Conservation (phyloP, 768 basidiomycete species). For the Ramaria rubella region DNA sequence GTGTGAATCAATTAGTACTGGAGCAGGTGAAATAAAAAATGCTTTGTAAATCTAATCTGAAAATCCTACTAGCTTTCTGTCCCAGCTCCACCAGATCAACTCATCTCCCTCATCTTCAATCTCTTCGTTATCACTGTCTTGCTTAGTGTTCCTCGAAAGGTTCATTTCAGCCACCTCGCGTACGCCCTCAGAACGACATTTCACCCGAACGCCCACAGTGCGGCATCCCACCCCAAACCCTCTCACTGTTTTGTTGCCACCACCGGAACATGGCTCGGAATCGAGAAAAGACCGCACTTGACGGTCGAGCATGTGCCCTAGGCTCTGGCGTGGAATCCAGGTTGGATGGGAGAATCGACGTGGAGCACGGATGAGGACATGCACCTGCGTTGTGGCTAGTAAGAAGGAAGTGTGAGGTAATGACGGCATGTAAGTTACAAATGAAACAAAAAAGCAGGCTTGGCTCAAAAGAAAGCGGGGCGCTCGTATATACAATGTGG, state of each 20-base stretch:
- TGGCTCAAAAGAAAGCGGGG: no score
- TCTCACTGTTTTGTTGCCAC: slow-evolving; percentile 27
- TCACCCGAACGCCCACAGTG: slow-evolving; percentile 34
- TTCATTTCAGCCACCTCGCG: not conserved
- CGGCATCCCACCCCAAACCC: slow-evolving; percentile 1
- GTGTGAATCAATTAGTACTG: no score
- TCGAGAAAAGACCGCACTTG: slow-evolving; percentile 31
- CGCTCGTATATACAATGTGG: no score
- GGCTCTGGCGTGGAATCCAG: slow-evolving; percentile 42
- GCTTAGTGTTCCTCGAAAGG: not conserved
- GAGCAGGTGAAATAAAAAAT: no score
- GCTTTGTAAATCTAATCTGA: no score
- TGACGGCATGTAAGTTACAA: no score
- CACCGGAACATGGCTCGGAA: slow-evolving; percentile 18
- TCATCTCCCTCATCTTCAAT: slow-evolving; percentile 27
- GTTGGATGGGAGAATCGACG: slow-evolving; percentile 40
- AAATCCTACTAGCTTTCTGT: slow-evolving; percentile 42
- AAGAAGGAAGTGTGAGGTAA: not conserved
- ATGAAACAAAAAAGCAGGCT: not conserved
- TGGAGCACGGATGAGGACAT: slow-evolving; percentile 41
- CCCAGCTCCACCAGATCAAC: slow-evolving; percentile 48
- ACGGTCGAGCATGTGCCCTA: slow-evolving; percentile 33
- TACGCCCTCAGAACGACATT: slow-evolving; percentile 18
- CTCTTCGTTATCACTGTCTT: not conserved
- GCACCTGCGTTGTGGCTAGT: slow-evolving; percentile 41